phyloP scores from a whole-genome alignment of 306 rosid species.

The Vigna angularis region DNA sequence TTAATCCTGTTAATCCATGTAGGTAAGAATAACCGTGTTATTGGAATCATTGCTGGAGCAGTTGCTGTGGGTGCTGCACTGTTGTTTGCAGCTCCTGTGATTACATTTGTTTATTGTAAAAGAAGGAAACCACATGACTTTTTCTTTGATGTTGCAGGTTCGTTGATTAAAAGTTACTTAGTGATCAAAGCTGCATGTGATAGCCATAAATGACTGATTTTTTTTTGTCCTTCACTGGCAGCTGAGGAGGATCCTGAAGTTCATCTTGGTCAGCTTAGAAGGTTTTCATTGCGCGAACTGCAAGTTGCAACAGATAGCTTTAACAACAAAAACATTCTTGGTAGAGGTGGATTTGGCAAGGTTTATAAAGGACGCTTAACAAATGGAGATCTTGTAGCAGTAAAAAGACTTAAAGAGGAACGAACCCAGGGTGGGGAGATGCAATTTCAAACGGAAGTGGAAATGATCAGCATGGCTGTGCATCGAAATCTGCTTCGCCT shows the following conservation, averaged over 20 bases:
- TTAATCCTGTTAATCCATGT: constrained; percentile 25
- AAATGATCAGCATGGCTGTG: constrained; percentile 43
- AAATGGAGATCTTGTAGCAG: constrained; percentile 90
- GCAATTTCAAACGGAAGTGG: constrained; percentile 86
- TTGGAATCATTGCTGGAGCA: constrained; percentile 93
- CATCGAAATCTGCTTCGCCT: constrained; percentile 50
- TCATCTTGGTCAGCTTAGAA: constrained; percentile 88
- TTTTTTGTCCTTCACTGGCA: constrained; percentile 45
- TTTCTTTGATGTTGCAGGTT: constrained; percentile 95
- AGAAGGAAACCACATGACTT: constrained; percentile 69
- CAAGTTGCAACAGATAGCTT: constrained; percentile 89
- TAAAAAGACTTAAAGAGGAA: constrained; percentile 88
- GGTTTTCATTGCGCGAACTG: constrained; percentile 88
- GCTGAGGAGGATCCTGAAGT: constrained; percentile 98
- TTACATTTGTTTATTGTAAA: constrained; percentile 78
- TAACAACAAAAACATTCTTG: constrained; percentile 76
- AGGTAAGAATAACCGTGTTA: constrained; percentile 53
- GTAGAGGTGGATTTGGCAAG: constrained; percentile 95
- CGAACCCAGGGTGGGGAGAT: constrained; percentile 83
- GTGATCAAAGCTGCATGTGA: constrained; percentile 12
- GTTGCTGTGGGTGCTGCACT: constrained; percentile 93
- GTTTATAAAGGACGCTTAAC: constrained; percentile 93
- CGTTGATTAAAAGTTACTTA: constrained; percentile 45
- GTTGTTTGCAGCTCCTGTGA: constrained; percentile 83
- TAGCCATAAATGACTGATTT: constrained; percentile 23